Base-by-base conservation (phyloP, 2,329 filamentous ascomycete species). In the Chaetomium strumarium region DNA sequence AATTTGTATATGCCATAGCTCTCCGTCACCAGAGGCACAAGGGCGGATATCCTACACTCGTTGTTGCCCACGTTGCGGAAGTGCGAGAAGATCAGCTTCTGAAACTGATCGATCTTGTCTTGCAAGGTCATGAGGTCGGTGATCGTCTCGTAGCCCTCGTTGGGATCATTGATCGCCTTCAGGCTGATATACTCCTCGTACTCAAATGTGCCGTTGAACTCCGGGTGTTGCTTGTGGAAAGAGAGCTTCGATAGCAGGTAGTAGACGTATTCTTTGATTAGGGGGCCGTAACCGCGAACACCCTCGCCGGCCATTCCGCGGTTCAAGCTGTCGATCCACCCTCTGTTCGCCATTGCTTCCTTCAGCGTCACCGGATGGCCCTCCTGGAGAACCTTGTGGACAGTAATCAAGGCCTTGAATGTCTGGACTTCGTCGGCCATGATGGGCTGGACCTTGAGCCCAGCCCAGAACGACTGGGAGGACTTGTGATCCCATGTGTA, bases 1-100 rank as follows among this genome's bases (percentile, higher is more conserved):
- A 99, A 99, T 72, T 97, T 97, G 78, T 99, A 99, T 62, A 99
- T 97, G 44, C 93, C 93, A 70, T 97, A 99, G 68, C 90, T 97
- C 75, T 99, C 93, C 68, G 96, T 90, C 3, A 99, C 93, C 40
- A 99, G 75, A 2, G 91, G 90, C 19, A 97, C 91, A 49, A 99
- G 74, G 1, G 93, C 89, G 13, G 92, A 95, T 64, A 99, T 99
- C 57, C 92, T 82, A 70, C 92, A 97, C 70, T 99, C 93, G 65
- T 97, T 99, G 72, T 96, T 95, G 44, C 87, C 85, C 24, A 91
- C 88, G 60, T 85, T 83, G 55, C 91, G 85, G 73, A 99, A 97
- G 70, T 97, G 90, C 5, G 93, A 93, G 72, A 97, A 99, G 65
- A 97, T 93, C 59, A 99, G 79, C 73, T 97, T 99, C 70, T 99